A percentile compares a stretch with the other conserved stretches of the same genome.
Evolutionary conservation across 177 flowering plant genomes (phyloP).

Genomic region (Vitis hybrid): DNA sequence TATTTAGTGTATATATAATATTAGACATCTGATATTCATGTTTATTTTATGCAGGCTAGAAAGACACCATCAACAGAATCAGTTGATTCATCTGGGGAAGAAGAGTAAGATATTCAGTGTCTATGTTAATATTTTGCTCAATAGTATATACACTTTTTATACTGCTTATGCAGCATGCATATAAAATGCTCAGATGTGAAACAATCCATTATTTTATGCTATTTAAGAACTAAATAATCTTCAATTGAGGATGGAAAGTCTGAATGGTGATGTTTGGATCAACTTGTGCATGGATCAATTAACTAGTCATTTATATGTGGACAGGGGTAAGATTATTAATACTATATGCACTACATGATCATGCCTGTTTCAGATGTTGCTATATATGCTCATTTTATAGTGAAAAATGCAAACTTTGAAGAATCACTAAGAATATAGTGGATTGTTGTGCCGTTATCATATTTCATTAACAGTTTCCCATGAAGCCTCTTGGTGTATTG

Average conservation of each 20-base stretch:
- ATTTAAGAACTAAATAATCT: background rate
- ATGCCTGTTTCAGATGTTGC: too few relatives aligned
- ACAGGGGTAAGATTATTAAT: too few relatives aligned
- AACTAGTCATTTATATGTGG: too few relatives aligned
- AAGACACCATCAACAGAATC: constrained; percentile 85
- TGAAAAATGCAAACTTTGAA: too few relatives aligned
- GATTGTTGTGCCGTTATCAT: too few relatives aligned
- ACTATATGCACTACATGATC: too few relatives aligned
- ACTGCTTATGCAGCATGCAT: background rate
- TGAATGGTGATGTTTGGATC: too few relatives aligned
- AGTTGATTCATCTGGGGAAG: constrained; percentile 92
- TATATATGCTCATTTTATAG: too few relatives aligned
- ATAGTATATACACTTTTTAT: background rate
- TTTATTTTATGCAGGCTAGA: constrained; percentile 53
- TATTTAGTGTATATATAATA: background rate
- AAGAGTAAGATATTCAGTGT: constrained; percentile 65
- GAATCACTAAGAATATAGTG: too few relatives aligned
- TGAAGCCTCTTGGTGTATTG: too few relatives aligned
- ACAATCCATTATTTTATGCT: background rate
- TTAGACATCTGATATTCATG: background rate
- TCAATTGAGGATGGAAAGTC: background rate
- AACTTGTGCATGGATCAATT: too few relatives aligned
- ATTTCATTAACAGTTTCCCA: too few relatives aligned
- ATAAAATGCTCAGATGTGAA: background rate
- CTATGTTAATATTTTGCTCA: background rate